Percentiles rank a stretch among this genome's conserved stretches.
phyloP scores from a whole-genome alignment of 106 monocot species.

The Platanthera guangdongensis region DNA sequence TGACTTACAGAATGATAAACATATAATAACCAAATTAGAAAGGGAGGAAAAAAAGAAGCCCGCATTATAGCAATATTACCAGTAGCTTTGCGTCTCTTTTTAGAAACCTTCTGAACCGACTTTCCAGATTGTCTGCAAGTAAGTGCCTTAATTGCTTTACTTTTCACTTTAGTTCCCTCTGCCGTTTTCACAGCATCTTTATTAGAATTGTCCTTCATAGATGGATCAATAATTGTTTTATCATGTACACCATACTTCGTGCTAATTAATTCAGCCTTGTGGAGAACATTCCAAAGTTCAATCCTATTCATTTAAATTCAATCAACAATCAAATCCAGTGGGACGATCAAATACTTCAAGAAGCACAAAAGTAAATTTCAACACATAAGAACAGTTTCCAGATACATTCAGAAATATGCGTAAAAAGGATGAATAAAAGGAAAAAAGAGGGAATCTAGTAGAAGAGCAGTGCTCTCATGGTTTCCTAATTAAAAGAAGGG shows the following conservation, averaged over 20 bases:
- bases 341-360: too few relatives aligned
- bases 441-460: too few relatives aligned
- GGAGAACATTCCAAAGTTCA: not conserved
- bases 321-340: not conserved
- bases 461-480: too few relatives aligned
- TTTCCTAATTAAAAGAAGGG: too few relatives aligned
- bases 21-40: not conserved
- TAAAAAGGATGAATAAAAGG: too few relatives aligned
- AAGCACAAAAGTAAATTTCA: too few relatives aligned
- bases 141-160: constrained; percentile 12
- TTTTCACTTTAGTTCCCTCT: constrained; percentile 1
- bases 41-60: not conserved
- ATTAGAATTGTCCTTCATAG: constrained; percentile 12
- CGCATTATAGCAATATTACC: constrained; percentile 17
- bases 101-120: constrained; percentile 16
- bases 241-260: constrained; percentile 4
- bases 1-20: not conserved
- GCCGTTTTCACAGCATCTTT: constrained; percentile 1
- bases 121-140: constrained; percentile 17
- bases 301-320: constrained; percentile 1
- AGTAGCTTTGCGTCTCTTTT: constrained; percentile 12
- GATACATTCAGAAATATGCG: too few relatives aligned
- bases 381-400: too few relatives aligned
- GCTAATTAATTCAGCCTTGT: not conserved
- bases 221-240: not conserved